Conservation (phyloP, 2,329 filamentous ascomycete species). For the Hirsutella minnesotensis region DNA sequence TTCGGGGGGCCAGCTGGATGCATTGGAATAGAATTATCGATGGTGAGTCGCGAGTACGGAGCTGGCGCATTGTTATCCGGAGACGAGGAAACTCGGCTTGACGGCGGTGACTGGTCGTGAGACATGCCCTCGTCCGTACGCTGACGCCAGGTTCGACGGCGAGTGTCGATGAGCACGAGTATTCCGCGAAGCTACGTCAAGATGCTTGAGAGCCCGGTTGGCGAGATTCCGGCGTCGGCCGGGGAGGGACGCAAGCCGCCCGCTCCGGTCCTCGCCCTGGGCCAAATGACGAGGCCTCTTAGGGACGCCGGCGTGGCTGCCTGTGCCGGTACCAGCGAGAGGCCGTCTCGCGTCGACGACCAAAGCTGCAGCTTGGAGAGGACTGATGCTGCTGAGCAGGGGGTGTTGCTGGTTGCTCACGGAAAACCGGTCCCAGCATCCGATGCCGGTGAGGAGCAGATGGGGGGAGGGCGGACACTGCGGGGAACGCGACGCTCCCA, state of each 20-base stretch:
- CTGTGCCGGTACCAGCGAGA: not conserved
- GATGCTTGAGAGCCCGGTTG: not conserved
- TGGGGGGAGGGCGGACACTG: slow-evolving; percentile 37
- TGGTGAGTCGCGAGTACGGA: slow-evolving; percentile 18
- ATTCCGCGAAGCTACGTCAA: not conserved
- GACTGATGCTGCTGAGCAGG: not conserved
- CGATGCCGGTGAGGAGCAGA: slow-evolving; percentile 10
- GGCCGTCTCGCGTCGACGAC: not conserved
- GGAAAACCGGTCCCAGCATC: slow-evolving; percentile 3
- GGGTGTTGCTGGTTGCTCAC: not conserved
- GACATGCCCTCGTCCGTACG: slow-evolving; percentile 30
- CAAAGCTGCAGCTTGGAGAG: not conserved
- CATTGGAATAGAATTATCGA: slow-evolving; percentile 18
- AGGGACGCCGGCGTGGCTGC: not conserved
- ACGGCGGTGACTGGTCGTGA: slow-evolving; percentile 33
- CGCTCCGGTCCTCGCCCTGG: not conserved
- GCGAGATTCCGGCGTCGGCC: not conserved
- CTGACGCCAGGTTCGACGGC: not conserved
- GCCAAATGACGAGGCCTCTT: not conserved
- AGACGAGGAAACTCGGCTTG: slow-evolving; percentile 16
- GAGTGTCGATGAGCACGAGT: not conserved
- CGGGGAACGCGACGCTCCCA: slow-evolving; percentile 39
- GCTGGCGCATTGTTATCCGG: slow-evolving; percentile 25
- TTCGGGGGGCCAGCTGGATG: slow-evolving; percentile 22
- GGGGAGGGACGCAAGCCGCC: not conserved